These are phyloP conservation scores for Hypoxylon intermedium DNA, from an alignment of 495 filamentous ascomycete genomes.

Conservation along the genomic window DNA sequence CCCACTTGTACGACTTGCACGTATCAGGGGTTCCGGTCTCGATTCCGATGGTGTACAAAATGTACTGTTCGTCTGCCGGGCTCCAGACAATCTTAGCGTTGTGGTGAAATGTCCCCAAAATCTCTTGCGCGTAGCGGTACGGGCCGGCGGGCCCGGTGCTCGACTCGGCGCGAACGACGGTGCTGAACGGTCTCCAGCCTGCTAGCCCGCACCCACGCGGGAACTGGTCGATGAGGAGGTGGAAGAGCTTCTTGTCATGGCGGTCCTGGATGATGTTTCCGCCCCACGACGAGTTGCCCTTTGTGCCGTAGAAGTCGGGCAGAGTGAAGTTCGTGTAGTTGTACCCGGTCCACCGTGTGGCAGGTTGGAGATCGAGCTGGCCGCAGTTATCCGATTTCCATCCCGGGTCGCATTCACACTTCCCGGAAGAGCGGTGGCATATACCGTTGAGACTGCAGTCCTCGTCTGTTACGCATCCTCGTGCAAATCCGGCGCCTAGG, in stretches of 20 bases:
- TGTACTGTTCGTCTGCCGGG: conserved; percentile 42
- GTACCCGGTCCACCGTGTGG: conserved; percentile 42
- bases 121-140: conserved; percentile 43
- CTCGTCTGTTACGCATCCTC: conserved; percentile 45
- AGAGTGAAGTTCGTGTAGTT: conserved; percentile 42
- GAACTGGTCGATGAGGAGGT: conserved; percentile 49
- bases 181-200: conserved; percentile 49
- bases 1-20: conserved; percentile 34
- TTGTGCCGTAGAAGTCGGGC: conserved; percentile 33
- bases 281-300: conserved; percentile 50
- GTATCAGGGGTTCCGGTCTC: conserved; percentile 29
- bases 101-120: conserved; percentile 47
- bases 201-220: conserved; percentile 46
- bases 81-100: conserved; percentile 50
- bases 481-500: background rate
- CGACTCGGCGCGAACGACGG: conserved; percentile 48
- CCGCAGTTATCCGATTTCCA: conserved; percentile 50
- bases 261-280: conserved; percentile 48
- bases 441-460: conserved; percentile 53
- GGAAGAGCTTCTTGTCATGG: conserved; percentile 37
- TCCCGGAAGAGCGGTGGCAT: conserved; percentile 28
- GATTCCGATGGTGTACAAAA: conserved; percentile 49
- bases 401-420: conserved; percentile 48
- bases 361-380: conserved; percentile 46
- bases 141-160: conserved; percentile 45